Conservation (phyloP, 2,329 filamentous ascomycete species). For the Clarireedia paspali region DNA sequence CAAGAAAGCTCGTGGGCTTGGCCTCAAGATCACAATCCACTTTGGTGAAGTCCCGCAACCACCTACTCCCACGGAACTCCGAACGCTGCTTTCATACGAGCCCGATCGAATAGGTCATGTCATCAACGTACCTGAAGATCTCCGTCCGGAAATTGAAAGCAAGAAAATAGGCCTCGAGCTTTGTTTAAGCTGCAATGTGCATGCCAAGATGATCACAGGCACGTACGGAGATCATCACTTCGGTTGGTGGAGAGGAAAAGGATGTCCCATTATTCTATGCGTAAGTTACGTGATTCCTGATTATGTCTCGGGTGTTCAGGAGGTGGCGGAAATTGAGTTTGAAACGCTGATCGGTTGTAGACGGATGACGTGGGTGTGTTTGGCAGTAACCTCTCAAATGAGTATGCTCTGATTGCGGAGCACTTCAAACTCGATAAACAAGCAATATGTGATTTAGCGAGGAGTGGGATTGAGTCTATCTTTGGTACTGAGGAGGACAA, state of each 20-base stretch:
- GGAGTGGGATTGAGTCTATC: conserved; percentile 54
- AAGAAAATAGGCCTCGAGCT: conserved; percentile 58
- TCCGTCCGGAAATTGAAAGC: conserved; percentile 29
- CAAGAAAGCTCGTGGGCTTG: conserved; percentile 42
- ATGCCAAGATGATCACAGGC: conserved; percentile 62
- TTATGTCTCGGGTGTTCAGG: background rate
- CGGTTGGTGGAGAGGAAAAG: conserved; percentile 58
- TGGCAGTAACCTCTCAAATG: conserved; percentile 66
- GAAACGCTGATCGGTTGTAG: conserved; percentile 33
- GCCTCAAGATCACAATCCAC: conserved; percentile 63
- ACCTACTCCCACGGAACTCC: conserved; percentile 51
- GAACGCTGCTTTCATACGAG: conserved; percentile 53
- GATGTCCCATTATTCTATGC: conserved; percentile 56
- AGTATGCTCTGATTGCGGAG: conserved; percentile 64
- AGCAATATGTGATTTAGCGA: conserved; percentile 48
- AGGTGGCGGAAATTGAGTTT: background rate
- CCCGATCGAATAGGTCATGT: conserved; percentile 72
- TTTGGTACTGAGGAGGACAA: conserved; percentile 60
- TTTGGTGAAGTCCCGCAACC: conserved; percentile 64
- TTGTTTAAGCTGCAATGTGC: conserved; percentile 75
- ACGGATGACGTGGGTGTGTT: conserved; percentile 83
- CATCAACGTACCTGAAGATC: conserved; percentile 58
- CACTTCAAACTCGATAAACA: conserved; percentile 53
- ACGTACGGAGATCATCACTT: conserved; percentile 67
- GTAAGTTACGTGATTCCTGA: conserved; percentile 40